Base-by-base conservation (phyloP, 2,329 filamentous ascomycete species). In the Apiospora pterosperma region DNA sequence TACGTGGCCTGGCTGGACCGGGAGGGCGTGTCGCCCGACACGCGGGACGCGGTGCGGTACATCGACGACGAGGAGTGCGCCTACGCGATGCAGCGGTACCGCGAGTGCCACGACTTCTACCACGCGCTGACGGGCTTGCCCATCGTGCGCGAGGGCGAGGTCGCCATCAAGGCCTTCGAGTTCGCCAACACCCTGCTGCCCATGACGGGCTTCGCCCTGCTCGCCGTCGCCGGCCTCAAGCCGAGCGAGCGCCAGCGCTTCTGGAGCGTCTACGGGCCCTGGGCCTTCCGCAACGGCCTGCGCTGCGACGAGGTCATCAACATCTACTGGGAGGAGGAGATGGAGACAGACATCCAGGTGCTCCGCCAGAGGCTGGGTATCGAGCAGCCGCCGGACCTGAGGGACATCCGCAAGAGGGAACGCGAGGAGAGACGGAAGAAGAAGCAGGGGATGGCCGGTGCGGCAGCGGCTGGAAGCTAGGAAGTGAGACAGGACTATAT, bases 31-130 rank as follows among this genome's bases (percentile, higher is more conserved):
- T 92, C 92, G 10, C 96, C 96, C 1, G 96, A 99, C 77, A 97
- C 95, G 7, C 88, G 96, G 58, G 83, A 90, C 44, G 76, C 78
- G 2, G 96, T 99, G 44, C 88, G 92, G 62, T 98, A 97, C 80
- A 93, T 99, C 67, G 94, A 98, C 77, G 90, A 98, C 75, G 90
- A 91, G 71, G 96, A 99, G 79, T 97, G 94, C 76, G 96, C 96
- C 39, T 99, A 98, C 80, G 96, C 98, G 21, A 96, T 99, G 92
- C 96, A 98, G 82, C 88, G 96, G 63, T 99, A 99, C 78, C 89
- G 96, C 67, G 96, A 99, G 79, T 97, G 92, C 70, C 96, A 99
- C 77, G 96, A 99, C 77, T 97, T 99, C 79, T 97, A 96, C 80
- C 96, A 99, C 77, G 95, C 96, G 0, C 83, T 99, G 62, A 97